Percentiles rank a stretch among this genome's conserved stretches.
phyloP scores from a whole-genome alignment of 2,329 filamentous ascomycete genomes.

The Phyllosticta capitalensis region DNA sequence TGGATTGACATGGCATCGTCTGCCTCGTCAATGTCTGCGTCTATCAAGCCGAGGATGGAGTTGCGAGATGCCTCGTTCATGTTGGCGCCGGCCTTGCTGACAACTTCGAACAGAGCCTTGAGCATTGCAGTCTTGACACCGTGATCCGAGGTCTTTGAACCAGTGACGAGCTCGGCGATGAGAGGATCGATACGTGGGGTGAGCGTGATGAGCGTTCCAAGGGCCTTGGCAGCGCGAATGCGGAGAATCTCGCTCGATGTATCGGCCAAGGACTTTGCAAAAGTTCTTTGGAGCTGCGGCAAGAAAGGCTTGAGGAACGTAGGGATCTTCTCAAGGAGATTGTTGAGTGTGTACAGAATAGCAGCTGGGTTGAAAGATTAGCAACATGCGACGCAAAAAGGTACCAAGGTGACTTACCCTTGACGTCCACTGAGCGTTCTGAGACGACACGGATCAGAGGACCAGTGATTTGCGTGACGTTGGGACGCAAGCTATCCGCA shows the following conservation, averaged over 20 bases:
- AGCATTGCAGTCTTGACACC: conserved; percentile 94
- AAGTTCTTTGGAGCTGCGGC: conserved; percentile 91
- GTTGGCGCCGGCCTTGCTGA: conserved; percentile 86
- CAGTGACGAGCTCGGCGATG: conserved; percentile 86
- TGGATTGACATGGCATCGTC: conserved; percentile 76
- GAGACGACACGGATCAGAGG: conserved; percentile 96
- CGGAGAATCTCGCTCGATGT: conserved; percentile 82
- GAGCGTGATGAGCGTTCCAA: conserved; percentile 91
- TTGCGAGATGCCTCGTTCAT: conserved; percentile 87
- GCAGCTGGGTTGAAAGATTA: conserved; percentile 46
- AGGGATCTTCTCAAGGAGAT: conserved; percentile 92
- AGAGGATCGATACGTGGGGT: conserved; percentile 92
- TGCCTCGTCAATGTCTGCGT: conserved; percentile 66
- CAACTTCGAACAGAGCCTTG: conserved; percentile 90
- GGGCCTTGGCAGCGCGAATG: conserved; percentile 79
- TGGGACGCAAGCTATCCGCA: conserved; percentile 78
- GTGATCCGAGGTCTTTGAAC: conserved; percentile 77
- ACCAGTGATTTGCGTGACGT: conserved; percentile 94
- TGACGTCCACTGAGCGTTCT: conserved; percentile 91
- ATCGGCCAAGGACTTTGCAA: conserved; percentile 91
- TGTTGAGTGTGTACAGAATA: conserved; percentile 88
- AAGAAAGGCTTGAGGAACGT: conserved; percentile 92
- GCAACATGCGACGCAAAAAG: neutral
- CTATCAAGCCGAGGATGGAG: conserved; percentile 81
- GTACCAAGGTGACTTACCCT: conserved; percentile 36